Evolutionary conservation across 2,329 filamentous ascomycete species (phyloP).

Genomic region (Dothideomycetes sp.): DNA sequence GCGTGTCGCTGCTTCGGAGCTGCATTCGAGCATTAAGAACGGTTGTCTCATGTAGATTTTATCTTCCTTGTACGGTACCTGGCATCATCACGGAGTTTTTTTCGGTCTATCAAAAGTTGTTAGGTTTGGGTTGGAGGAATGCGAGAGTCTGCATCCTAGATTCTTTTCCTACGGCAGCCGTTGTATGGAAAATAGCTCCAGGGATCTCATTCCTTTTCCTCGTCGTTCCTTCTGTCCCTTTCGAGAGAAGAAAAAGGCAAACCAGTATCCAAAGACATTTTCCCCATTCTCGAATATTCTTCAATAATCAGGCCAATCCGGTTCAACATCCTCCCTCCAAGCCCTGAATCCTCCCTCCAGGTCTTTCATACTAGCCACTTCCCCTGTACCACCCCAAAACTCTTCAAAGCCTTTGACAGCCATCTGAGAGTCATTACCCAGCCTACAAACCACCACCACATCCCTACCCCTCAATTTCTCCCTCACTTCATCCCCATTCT

Average conservation of each 20-base stretch:
- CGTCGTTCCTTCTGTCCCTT: too few species aligned
- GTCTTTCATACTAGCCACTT: constrained; percentile 59
- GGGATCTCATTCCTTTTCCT: too few species aligned
- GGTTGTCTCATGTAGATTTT: constrained; percentile 61
- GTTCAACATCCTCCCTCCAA: constrained; percentile 62
- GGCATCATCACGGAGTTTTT: too few species aligned
- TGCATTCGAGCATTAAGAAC: constrained; percentile 60
- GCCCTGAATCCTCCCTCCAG: constrained; percentile 62
- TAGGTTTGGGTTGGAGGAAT: too few species aligned
- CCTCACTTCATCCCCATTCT: constrained; percentile 16
- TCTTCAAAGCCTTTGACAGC: constrained; percentile 58
- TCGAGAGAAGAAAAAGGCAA: too few species aligned
- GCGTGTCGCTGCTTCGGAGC: constrained; percentile 56
- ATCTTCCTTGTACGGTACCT: too few species aligned
- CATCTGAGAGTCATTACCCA: constrained; percentile 72
- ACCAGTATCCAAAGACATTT: too few species aligned
- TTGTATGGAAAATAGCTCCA: too few species aligned
- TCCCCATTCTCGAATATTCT: too few species aligned
- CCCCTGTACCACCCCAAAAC: constrained; percentile 45
- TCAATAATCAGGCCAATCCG: constrained; percentile 49
- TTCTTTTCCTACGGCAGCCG: too few species aligned
- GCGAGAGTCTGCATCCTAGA: too few species aligned
- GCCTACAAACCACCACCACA: constrained; percentile 63
- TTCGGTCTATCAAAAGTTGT: too few species aligned
- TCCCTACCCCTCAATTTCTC: constrained; percentile 33